These are phyloP conservation scores for Cubamyces sp. DNA, from an alignment of 768 basidiomycete species.

Conservation along the genomic window DNA sequence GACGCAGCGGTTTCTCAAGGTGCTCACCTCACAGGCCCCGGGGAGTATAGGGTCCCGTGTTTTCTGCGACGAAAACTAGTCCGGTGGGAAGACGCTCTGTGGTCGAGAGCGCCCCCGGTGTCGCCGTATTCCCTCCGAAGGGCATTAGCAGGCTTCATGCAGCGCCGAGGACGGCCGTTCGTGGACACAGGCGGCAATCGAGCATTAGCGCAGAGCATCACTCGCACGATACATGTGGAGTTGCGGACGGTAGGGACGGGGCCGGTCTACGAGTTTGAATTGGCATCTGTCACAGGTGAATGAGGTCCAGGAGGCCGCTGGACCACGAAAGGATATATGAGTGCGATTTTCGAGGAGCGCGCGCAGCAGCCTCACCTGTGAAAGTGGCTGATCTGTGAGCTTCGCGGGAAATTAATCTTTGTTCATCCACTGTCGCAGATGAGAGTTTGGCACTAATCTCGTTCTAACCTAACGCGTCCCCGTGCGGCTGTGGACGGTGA, in stretches of 20 bases:
- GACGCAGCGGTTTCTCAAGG: not conserved
- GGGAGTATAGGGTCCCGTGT: not conserved
- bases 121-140: not conserved
- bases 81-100: not conserved
- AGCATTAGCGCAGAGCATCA: not conserved
- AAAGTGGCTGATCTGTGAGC: not conserved
- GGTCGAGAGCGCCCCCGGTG: not conserved
- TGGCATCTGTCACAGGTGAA: constrained; percentile 9
- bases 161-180: not conserved
- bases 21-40: not conserved
- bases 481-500: not conserved
- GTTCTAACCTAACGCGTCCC: constrained; percentile 1
- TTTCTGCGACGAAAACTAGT: not conserved
- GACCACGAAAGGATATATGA: constrained; percentile 20
- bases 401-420: constrained; percentile 10
- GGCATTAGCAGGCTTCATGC: not conserved
- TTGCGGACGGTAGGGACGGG: not conserved
- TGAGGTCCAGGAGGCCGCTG: not conserved
- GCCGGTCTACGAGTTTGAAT: not conserved
- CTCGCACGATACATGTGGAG: not conserved
- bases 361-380: not conserved
- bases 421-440: not conserved
- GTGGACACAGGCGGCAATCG: not conserved
- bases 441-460: not conserved
- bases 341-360: constrained; percentile 12